phyloP scores from a whole-genome alignment of 2,329 filamentous ascomycete genomes.

The Arthrobotrys iridis region DNA sequence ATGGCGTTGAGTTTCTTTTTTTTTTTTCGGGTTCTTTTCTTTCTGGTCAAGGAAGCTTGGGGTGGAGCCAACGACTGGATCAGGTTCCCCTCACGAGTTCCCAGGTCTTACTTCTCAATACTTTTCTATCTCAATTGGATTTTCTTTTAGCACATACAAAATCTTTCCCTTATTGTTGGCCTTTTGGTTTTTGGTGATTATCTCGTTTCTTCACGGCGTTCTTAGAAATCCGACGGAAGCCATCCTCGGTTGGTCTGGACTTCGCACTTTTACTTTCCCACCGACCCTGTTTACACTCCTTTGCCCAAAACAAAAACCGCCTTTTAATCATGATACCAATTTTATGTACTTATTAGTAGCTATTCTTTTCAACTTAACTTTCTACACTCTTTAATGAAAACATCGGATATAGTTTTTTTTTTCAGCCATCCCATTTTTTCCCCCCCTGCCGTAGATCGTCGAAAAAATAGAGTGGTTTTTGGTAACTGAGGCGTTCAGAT shows the following conservation, averaged over 20 bases:
- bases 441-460: slow-evolving; percentile 11
- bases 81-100: slow-evolving; percentile 24
- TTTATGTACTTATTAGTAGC: not conserved
- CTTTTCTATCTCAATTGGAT: slow-evolving; percentile 17
- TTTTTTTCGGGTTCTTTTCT: slow-evolving; percentile 8
- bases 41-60: not conserved
- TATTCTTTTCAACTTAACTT: slow-evolving; percentile 4
- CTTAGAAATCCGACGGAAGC: slow-evolving; percentile 7
- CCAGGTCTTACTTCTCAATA: slow-evolving; percentile 9
- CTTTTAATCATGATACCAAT: slow-evolving; percentile 6
- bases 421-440: not conserved
- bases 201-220: not conserved
- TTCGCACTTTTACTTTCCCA: not conserved
- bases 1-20: slow-evolving; percentile 39
- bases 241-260: not conserved
- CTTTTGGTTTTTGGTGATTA: slow-evolving; percentile 9
- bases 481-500: too few species aligned
- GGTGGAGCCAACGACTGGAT: slow-evolving; percentile 12
- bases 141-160: slow-evolving; percentile 9
- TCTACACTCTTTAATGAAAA: slow-evolving; percentile 12
- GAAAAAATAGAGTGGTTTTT: slow-evolving; percentile 15
- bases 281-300: not conserved
- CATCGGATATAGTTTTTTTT: slow-evolving; percentile 2
- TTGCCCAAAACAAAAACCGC: not conserved
- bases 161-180: slow-evolving; percentile 13